Evolutionary conservation across 768 basidiomycete species (phyloP), one percentile per base, ranked within the genome.

Genomic region (Mycena chlorophos): DNA sequence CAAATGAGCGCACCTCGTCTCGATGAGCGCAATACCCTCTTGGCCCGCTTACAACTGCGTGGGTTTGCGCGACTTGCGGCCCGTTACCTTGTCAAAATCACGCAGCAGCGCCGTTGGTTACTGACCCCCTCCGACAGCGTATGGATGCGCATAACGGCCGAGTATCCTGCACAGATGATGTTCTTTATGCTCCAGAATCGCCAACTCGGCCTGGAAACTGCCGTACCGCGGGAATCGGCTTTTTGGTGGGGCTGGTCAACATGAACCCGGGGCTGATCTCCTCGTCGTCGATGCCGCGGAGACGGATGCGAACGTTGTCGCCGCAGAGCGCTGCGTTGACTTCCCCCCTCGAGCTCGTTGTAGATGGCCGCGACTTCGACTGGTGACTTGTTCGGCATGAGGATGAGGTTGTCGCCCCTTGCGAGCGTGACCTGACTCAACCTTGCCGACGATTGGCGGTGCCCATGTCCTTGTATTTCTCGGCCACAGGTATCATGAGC

Each of bases 401-500:
- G 81, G 40, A 91, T 43, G 51, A 97, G 78, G 38, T 73, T 70
- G 65, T 97, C 93, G 51, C 91, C n/a, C 91, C 75, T 92, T 95
- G 73, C 86, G 87, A 55, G 98, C 70, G 68, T 89, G 87, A 1
- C 97, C 97, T 16, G 93, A 93, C 73, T 98, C 97, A 63, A 98
- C 82, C 76, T 98, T 98, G 56, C 97, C 97, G 64, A 99, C 95
- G 50, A 94, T 79, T n/a, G 68, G 98, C 79, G n/a, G 95, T 90
- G 50, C 97, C 97, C 88, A 98, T 93, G 70, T 98, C 97, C 70
- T 96, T 94, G 78, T 98, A 98, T 70, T 98, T 98, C 71, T 99
- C 97, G 2, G 93, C 94, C 49, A 99, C 74, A 17, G 97, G 97
- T 80, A 98, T 88, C 94, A 98, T 97, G 55, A 98, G 78, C 0